phyloP scores from a whole-genome alignment of 306 rosid genomes.

The Rubus parviflorus region DNA sequence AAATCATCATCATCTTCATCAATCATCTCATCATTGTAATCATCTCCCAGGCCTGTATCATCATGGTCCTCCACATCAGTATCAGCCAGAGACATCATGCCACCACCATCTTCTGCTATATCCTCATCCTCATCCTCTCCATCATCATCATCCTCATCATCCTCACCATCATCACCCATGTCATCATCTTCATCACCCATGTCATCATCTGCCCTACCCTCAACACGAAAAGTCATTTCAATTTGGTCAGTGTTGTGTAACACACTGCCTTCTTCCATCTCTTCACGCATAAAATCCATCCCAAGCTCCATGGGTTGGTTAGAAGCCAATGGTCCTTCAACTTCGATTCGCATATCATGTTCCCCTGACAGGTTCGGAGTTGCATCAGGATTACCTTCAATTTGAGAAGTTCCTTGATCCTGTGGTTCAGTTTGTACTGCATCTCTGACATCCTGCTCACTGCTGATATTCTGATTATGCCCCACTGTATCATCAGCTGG shows the following conservation, averaged over 20 bases:
- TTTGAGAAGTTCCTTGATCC: conserved; percentile 52
- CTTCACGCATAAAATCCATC: conserved; percentile 88
- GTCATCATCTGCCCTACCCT: conserved; percentile 86
- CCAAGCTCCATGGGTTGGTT: conserved; percentile 76
- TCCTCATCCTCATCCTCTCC: conserved; percentile 97
- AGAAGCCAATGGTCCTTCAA: conserved; percentile 56
- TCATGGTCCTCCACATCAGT: conserved; percentile 97
- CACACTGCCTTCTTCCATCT: conserved; percentile 73
- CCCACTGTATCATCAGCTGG: conserved; percentile 50
- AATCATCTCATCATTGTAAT: conserved; percentile 88
- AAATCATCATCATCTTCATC: conserved; percentile 96
- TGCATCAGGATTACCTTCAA: conserved; percentile 43
- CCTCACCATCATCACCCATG: conserved; percentile 97
- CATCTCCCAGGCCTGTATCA: conserved; percentile 86
- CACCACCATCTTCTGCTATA: conserved; percentile 93
- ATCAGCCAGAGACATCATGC: conserved; percentile 87
- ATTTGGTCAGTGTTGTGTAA: conserved; percentile 77
- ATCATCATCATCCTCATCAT: conserved; percentile 94
- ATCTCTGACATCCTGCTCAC: conserved; percentile 60
- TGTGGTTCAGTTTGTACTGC: conserved; percentile 49
- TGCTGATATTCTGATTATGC: conserved; percentile 52
- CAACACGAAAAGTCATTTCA: conserved; percentile 83
- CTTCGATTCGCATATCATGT: conserved; percentile 73
- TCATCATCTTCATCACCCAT: conserved; percentile 99
- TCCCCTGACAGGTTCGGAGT: conserved; percentile 58